Conservation (phyloP, 805 yeast genomes). For the Kodamaea jinghongensis region DNA sequence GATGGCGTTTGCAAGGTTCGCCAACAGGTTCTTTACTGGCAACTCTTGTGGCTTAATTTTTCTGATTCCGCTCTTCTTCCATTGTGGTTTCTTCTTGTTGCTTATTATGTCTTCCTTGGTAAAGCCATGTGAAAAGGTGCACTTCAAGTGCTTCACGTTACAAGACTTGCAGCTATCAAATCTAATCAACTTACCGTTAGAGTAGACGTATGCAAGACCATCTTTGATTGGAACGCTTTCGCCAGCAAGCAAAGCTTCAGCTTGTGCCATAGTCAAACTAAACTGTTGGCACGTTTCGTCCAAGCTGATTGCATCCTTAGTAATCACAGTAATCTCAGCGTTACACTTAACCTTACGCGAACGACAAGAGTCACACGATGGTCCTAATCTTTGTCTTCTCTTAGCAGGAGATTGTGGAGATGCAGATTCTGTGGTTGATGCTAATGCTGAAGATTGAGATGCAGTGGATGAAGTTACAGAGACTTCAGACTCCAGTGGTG, state of each 20-base stretch:
- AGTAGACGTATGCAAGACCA: slow-evolving; percentile 17
- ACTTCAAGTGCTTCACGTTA: slow-evolving; percentile 39
- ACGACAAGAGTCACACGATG: slow-evolving; percentile 72
- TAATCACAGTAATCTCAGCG: slow-evolving; percentile 52
- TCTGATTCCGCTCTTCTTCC: slow-evolving; percentile 8
- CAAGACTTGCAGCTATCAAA: slow-evolving; percentile 59
- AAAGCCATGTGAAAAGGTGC: slow-evolving; percentile 63
- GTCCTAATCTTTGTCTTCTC: slow-evolving; percentile 67
- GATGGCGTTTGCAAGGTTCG: slow-evolving; percentile 10
- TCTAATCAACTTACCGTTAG: slow-evolving; percentile 40
- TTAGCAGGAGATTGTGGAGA: slow-evolving; percentile 13
- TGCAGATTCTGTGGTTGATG: too few relatives aligned
- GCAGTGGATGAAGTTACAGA: too few relatives aligned
- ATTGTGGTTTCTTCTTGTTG: slow-evolving; percentile 26
- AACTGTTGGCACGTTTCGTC: neutral
- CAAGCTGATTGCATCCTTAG: slow-evolving; percentile 14
- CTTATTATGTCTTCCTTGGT: slow-evolving; percentile 57
- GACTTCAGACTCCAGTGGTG: too few relatives aligned
- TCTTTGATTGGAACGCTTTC: slow-evolving; percentile 14
- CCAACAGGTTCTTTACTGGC: slow-evolving; percentile 5
- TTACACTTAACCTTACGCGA: slow-evolving; percentile 70
- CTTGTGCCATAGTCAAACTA: slow-evolving; percentile 11
- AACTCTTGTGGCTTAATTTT: slow-evolving; percentile 1
- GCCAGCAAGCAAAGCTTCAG: slow-evolving; percentile 14
- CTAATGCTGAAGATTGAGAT: too few relatives aligned